These are phyloP conservation scores for Eucalyptus paniculata DNA, from an alignment of 345 rosid species.

Conservation along the genomic window DNA sequence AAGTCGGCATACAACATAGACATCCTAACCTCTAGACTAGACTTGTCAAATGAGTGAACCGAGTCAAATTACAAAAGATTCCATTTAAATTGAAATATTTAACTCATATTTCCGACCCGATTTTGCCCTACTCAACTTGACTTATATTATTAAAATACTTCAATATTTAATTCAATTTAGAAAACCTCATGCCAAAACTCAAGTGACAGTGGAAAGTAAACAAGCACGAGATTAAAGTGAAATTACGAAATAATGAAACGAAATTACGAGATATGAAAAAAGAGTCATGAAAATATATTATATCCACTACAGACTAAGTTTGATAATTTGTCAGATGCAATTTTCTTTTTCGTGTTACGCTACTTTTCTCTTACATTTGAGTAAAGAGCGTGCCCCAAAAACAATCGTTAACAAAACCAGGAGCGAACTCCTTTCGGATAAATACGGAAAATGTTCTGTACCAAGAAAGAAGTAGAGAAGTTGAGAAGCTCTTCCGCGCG, in stretches of 20 bases:
- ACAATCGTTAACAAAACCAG: not conserved
- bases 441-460: not conserved
- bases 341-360: not conserved
- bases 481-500: not conserved
- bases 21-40: not conserved
- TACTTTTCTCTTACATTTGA: not conserved
- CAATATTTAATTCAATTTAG: too few relatives aligned
- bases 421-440: not conserved
- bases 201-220: too few relatives aligned
- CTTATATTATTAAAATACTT: too few relatives aligned
- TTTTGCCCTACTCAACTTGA: accelerated
- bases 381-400: not conserved
- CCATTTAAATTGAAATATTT: not conserved
- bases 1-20: not conserved
- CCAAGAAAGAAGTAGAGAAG: not conserved
- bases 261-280: too few relatives aligned
- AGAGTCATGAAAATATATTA: too few relatives aligned
- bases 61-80: not conserved
- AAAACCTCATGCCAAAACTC: too few relatives aligned
- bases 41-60: too few relatives aligned
- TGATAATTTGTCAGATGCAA: not conserved
- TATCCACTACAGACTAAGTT: too few relatives aligned
- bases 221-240: accelerated
- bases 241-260: accelerated
- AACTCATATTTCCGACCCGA: accelerated